phyloP scores from a whole-genome alignment of 148 eudicot species.

The Camellia sinensis region DNA sequence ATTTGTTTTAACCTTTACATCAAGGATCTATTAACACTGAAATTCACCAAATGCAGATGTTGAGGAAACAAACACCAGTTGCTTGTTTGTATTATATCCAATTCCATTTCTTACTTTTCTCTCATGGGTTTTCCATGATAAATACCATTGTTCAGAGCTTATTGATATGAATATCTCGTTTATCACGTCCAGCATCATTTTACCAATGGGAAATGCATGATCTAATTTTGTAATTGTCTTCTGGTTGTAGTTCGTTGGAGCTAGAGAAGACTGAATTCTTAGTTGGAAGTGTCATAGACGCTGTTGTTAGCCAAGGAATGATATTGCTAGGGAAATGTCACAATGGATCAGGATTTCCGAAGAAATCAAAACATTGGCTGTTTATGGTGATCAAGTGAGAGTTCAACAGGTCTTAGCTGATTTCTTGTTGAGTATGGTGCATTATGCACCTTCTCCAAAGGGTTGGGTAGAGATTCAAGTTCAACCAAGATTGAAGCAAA shows the following conservation, averaged over 20 bases:
- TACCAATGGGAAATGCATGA: not conserved
- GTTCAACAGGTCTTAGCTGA: conserved; percentile 78
- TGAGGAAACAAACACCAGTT: not conserved
- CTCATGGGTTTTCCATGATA: too few species aligned
- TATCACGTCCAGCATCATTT: not conserved
- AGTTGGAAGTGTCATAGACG: conserved; percentile 76
- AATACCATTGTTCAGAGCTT: not conserved
- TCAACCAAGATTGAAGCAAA: conserved; percentile 60
- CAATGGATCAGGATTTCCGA: conserved; percentile 85
- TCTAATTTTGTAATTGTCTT: conserved; percentile 5
- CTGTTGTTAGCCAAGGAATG: conserved; percentile 93
- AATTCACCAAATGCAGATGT: not conserved
- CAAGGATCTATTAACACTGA: conserved; percentile 1
- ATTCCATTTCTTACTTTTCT: too few species aligned
- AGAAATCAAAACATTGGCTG: conserved; percentile 65
- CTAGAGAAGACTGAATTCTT: conserved; percentile 66
- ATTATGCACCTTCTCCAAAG: conserved; percentile 76
- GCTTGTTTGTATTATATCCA: not conserved
- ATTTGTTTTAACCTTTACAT: not conserved
- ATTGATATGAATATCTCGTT: not conserved
- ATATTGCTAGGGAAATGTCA: conserved; percentile 57
- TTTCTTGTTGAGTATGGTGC: conserved; percentile 78
- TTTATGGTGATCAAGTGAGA: conserved; percentile 83
- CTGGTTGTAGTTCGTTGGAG: conserved; percentile 52
- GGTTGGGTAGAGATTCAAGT: conserved; percentile 95